Evolutionary conservation across 805 yeast genomes (phyloP), one percentile per base, ranked within the genome.

Genomic region (Nakazawaea holstii): DNA sequence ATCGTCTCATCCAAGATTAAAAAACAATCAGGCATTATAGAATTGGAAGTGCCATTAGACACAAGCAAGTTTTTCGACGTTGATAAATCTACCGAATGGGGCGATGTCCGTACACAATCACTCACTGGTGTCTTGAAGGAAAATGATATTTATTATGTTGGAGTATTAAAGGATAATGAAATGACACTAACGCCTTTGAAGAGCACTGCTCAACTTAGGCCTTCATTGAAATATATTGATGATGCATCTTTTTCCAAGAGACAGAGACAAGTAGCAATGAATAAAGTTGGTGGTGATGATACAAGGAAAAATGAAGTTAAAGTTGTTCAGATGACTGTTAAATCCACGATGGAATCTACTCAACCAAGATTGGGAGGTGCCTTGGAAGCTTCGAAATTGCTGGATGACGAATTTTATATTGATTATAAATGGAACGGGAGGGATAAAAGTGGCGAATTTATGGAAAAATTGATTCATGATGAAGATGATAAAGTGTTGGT

Each of bases 201-300:
- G 32, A 73, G 80, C 17, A 78, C 86, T 0, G 78, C 84, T 0
- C 97, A 92, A 62, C 62, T 94, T 51, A 75, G 96, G 54, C 94
- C 97, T 2, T 76, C 77, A 55, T 88, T 94, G 66, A 77, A 75
- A 53, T 87, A 91, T 59, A 79, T 90, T 38, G 96, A 90, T 60
- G 80, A 36, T 70, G 70, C 40, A 74, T 73, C 36, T 55, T 65
- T 6, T 61, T 69, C n/a, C 68, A 70, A 50, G 65, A 67, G 20
- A 53, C 60, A 7, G 65, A 66, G 31, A 66, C 64, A 15, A 50
- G 52, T 14, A 29, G 39, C 26, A 15, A 20, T 33, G 28, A 42
- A 9, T 48, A 26, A 26, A 38, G 35, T 28, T 24, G 14, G 55
- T 24, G 14, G 55, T 55, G 6, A 51, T 60, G n/a, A 45, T 30